Evolutionary conservation across 2,329 filamentous ascomycete genomes (phyloP).

Genomic region (Chrysoporthe austroafricana): DNA sequence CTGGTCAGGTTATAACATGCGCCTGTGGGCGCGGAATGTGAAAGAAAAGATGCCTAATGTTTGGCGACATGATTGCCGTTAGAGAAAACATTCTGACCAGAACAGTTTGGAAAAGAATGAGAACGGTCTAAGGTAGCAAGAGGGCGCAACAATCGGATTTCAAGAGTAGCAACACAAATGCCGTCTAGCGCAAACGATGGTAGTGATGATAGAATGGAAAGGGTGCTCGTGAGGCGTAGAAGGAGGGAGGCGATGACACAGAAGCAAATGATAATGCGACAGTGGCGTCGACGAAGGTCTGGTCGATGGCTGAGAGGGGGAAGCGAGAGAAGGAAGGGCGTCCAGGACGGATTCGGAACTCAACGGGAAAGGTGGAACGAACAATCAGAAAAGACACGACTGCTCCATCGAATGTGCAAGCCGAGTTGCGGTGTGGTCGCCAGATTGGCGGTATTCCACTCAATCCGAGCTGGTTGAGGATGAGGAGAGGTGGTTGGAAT

Average conservation of each 20-base stretch:
- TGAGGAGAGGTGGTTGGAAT: constrained; percentile 16
- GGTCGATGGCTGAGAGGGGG: constrained; percentile 27
- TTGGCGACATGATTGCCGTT: constrained; percentile 59
- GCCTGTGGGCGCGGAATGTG: constrained; percentile 31
- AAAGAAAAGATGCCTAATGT: constrained; percentile 47
- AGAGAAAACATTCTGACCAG: constrained; percentile 54
- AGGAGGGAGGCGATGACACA: constrained; percentile 46
- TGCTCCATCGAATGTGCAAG: constrained; percentile 24
- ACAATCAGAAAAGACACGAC: constrained; percentile 29
- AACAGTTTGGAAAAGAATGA: constrained; percentile 29
- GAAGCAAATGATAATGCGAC: constrained; percentile 45
- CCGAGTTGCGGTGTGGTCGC: constrained; percentile 20
- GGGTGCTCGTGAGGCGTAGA: constrained; percentile 16
- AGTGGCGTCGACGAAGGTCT: constrained; percentile 24
- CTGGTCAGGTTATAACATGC: constrained; percentile 36
- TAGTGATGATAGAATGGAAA: constrained; percentile 24
- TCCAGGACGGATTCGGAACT: constrained; percentile 23
- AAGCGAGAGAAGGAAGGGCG: constrained; percentile 27
- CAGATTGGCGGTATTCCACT: constrained; percentile 24
- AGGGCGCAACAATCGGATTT: constrained; percentile 26
- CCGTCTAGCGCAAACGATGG: constrained; percentile 28
- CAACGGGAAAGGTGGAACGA: constrained; percentile 32
- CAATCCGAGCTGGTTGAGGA: constrained; percentile 20
- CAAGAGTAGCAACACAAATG: constrained; percentile 25
- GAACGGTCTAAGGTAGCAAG: constrained; percentile 21